These are phyloP conservation scores for Tanacetum coccineum DNA, from an alignment of 129 eudicot genomes.

Conservation along the genomic window DNA sequence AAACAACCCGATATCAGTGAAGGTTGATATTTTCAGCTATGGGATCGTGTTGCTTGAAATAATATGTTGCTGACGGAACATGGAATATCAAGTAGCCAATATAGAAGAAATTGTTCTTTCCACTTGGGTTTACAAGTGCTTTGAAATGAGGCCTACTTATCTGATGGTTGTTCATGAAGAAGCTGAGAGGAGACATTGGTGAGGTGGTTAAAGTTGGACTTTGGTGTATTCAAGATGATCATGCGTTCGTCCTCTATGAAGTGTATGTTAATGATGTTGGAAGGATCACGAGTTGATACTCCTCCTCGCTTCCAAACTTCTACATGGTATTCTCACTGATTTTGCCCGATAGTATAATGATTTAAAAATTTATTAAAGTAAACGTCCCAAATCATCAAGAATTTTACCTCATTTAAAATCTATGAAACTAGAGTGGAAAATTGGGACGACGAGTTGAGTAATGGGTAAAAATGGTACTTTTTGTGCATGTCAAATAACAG, in stretches of 20 bases:
- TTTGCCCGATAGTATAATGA: not conserved
- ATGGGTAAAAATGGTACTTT: not conserved
- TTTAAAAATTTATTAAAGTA: not conserved
- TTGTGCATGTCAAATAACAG: no score
- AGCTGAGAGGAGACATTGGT: conserved; percentile 8
- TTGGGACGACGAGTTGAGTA: not conserved
- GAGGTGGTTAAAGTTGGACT: conserved; percentile 22
- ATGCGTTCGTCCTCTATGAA: conserved; percentile 39
- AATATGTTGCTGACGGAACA: conserved; percentile 26
- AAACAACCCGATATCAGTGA: conserved; percentile 10
- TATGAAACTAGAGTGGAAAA: not conserved
- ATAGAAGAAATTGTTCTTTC: conserved; percentile 15
- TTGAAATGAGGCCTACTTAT: not conserved
- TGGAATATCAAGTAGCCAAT: conserved; percentile 11
- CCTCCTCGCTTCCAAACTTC: conserved; percentile 39
- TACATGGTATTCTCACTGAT: conserved; percentile 20
- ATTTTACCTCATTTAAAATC: not conserved
- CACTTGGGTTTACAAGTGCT: conserved; percentile 17
- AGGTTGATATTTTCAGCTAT: conserved; percentile 4
- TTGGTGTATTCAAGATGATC: conserved; percentile 36
- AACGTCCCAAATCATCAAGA: not conserved
- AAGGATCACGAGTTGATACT: conserved; percentile 26
- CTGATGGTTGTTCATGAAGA: conserved; percentile 6
- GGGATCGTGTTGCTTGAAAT: conserved; percentile 32
- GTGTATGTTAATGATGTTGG: conserved; percentile 35